Evolutionary conservation across 1,284 basidiomycete genomes (phyloP).

Genomic region (Ceratorhiza oryzae-sativae): DNA sequence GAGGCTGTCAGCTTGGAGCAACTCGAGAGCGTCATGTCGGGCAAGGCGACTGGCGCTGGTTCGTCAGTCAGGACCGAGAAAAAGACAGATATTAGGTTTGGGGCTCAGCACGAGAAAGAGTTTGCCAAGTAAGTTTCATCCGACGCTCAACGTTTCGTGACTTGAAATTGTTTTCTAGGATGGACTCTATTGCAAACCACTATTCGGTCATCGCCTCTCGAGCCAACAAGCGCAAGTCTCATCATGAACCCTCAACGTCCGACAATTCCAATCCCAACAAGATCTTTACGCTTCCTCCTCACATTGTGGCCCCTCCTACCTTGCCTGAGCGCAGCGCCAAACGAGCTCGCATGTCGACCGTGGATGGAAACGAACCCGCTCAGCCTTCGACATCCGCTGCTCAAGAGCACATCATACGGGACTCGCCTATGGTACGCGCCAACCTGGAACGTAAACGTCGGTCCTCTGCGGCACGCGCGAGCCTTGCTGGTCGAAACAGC

Average conservation of each 20-base stretch:
- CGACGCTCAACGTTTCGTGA: background rate
- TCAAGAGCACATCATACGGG: slow-evolving; percentile 2
- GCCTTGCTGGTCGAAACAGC: slow-evolving; percentile 19
- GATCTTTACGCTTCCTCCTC: slow-evolving; percentile 25
- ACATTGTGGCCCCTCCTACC: slow-evolving; percentile 4
- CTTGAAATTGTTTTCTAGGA: slow-evolving; percentile 49
- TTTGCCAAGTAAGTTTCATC: slow-evolving; percentile 58
- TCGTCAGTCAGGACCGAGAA: background rate
- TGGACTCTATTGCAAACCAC: slow-evolving; percentile 74
- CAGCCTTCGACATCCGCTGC: background rate
- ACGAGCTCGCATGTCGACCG: slow-evolving; percentile 32
- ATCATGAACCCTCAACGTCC: slow-evolving; percentile 18
- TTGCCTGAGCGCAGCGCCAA: slow-evolving; percentile 22
- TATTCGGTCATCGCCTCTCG: slow-evolving; percentile 59
- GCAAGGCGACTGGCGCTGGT: slow-evolving; percentile 8
- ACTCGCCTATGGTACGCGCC: slow-evolving; percentile 23
- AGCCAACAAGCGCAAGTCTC: slow-evolving; percentile 47
- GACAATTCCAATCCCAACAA: slow-evolving; percentile 14
- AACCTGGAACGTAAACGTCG: slow-evolving; percentile 21
- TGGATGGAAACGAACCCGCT: slow-evolving; percentile 7
- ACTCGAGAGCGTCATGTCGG: slow-evolving; percentile 11
- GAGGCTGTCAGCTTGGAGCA: slow-evolving; percentile 30
- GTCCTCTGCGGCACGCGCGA: slow-evolving; percentile 19
- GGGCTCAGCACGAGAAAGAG: slow-evolving; percentile 65
- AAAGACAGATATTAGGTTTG: slow-evolving; percentile 53